Evolutionary conservation across 176 grass and related monocot species (phyloP), one percentile per base, ranked within the genome.

Genomic region (Lolium multiflorum): DNA sequence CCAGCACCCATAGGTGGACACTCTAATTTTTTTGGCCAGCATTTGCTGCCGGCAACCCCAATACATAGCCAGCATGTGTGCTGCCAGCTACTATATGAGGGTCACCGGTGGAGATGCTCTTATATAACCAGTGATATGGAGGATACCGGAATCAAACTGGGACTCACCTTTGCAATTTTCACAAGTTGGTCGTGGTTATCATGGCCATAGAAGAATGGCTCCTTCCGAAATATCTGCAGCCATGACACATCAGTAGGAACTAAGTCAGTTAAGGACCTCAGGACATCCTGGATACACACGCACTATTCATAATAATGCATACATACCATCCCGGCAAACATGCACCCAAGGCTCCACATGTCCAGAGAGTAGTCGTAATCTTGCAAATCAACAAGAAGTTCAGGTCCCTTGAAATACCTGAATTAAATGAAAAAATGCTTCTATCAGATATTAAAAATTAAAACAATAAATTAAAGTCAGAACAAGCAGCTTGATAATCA

Each of bases 181-280:
- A 99, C 94, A 79, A 99, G 97, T 35, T 99, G 97, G 68, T 99
- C 97, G 57, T 94, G 97, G 84, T 99, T 99, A 72, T 99, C 97
- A 79, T 96, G 92, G 6, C 97, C 97, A 93, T 99, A 96, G 91
- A 99, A 99, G 83, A 99, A 99, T 20, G 97, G 97, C 56, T 99
- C 97, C 90, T 99, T 99, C 75, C 97, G 97, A 87, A 99, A 99
- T 89, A 99, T 97, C 97, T 99, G 82, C 62, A 89, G 82, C 41
- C 76, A 95, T 55, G 35, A 79, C 61, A 88, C 26, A 81, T n/a
- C 66, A 47, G n/a, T 25, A 63, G 82, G 12, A 71, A 72, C 61
- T 80, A 44, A 84, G 76, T 86, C 39, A 39, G 49, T 11, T 59
- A 85, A 22, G 20, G 11, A 76, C 39, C 43, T 56, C 66, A 91